Base-by-base conservation (phyloP, 352 stramenopile genomes). In the Peronosclerospora sorghi region DNA sequence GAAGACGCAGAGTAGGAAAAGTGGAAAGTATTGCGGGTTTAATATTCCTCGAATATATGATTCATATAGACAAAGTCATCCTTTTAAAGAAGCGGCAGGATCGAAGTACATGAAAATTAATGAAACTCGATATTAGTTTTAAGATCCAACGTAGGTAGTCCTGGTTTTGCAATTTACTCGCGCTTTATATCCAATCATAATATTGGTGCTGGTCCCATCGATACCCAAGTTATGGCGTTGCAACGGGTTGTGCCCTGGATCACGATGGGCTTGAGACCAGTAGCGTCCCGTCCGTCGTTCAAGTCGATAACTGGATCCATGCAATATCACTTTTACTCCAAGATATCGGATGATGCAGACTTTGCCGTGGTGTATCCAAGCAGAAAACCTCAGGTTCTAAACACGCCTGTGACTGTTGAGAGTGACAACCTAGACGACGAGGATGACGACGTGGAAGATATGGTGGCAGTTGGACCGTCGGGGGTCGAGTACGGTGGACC, bases 401-500 rank as follows among this genome's bases (percentile, higher is more conserved):
- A 37, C 27, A 65, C 46, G 29, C 47, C 32, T 29, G 48, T 39
- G 27, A 42, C 32, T 14, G 13, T 41, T 19, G 36, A 19, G 17
- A 39, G 10, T 14, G 38, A 66, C 6, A 45, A 41, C 27, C 2
- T 54, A 15, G 55, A 62, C 8, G 43, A 64, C 1, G 72, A 85
- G 1, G 81, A 96, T 37, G 86, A 96, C 32, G 83, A 96, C 32
- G 74, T 86, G 59, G 94, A 97, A 51, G 86, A 98, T 49, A 96
- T 96, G 66, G 90, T 98, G 49, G 83, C 90, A 14, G 59, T 90
- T 4, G 90, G 94, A 9, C 88, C 93, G 5, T 67, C 73, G 19
- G 80, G 85, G 15, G 57, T 55, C 5, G 95, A 98, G 68, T 98
- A 94, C 61, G 94, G 94, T 47, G 95, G 95, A 2, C 95, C 95